Evolutionary conservation across 108 stramenopile genomes (phyloP), one percentile per base, ranked within the genome.

Genomic region (Nitzschia inconspicua): DNA sequence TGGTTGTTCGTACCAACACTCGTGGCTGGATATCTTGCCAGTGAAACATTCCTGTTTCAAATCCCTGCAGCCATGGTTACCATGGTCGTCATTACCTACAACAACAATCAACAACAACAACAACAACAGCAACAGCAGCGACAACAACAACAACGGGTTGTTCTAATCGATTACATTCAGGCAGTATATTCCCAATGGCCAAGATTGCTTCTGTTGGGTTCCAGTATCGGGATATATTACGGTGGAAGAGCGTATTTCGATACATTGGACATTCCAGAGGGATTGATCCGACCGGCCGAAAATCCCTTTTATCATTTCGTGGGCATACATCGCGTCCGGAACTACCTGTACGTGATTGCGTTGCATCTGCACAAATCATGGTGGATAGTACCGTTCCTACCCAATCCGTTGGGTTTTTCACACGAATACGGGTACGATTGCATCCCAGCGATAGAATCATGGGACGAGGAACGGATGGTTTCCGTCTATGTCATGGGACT

Each of bases 381-480:
- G 62, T 54, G 56, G 2, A 16, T 47, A 8, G 13, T 20, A 55
- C 16, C 26, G 19, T 6, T 55, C n/a, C 19, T 72, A n/a, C 56
- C 80, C 29, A 86, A 92, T 58, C 59, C 78, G 22, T 60, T 92
- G 22, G 91, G 91, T 0, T 85, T 80, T 19, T 83, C 81, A 28
- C 91, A 92, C 57, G 91, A 92, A 65, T 92, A 88, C 64, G 91
- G 91, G 27, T 84, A 65, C 50, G 79, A 86, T 53, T 92, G 91
- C 55, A 65, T 92, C n/a, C 70, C 64, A 4, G 72, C 75, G 18
- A 60, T 91, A 13, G 26, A 66, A 22, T 18, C 44, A 23, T 72
- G 78, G 63, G 47, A 62, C 22, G 91, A 92, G 73, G 16, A 27
- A 30, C 76, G 91, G 32, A 44, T 89, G 57, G 16, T 60, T 2